Conservation (phyloP, 192 early-diverging fungal species). For the Dissophora globulifera region DNA sequence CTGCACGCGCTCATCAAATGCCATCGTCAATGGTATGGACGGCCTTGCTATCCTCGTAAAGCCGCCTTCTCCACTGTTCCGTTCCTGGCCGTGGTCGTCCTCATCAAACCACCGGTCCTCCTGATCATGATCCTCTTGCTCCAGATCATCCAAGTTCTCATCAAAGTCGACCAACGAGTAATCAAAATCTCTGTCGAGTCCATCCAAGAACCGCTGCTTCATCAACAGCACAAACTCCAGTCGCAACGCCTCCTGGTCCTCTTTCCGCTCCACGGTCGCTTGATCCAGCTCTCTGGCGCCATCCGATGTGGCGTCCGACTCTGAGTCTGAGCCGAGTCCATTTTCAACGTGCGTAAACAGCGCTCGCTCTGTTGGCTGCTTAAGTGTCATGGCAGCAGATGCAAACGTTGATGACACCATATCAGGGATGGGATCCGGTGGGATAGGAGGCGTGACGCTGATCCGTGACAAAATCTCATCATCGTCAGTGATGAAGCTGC, state of each 20-base stretch:
- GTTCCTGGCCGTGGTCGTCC: constrained; percentile 6
- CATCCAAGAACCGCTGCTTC: constrained; percentile 52
- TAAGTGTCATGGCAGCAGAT: constrained; percentile 28
- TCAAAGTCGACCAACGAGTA: constrained; percentile 47
- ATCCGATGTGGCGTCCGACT: constrained; percentile 8
- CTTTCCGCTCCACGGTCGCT: constrained; percentile 21
- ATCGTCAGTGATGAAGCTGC: neutral
- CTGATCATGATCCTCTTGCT: constrained; percentile 37
- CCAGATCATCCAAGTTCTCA: constrained; percentile 47
- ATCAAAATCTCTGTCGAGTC: constrained; percentile 35
- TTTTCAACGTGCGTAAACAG: constrained; percentile 27
- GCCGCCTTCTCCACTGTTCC: neutral
- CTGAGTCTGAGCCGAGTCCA: constrained; percentile 10
- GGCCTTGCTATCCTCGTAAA: neutral
- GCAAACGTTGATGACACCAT: constrained; percentile 25
- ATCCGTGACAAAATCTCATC: constrained; percentile 11
- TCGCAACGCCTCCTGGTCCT: constrained; percentile 35
- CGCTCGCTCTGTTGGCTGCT: constrained; percentile 27
- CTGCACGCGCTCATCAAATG: constrained; percentile 22
- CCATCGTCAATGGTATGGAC: neutral
- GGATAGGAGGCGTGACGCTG: constrained; percentile 30
- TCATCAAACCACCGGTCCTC: constrained; percentile 46
- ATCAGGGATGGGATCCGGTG: constrained; percentile 14
- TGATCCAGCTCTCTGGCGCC: constrained; percentile 18
- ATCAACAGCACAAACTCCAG: constrained; percentile 47